Base-by-base conservation (phyloP, 345 rosid species). In the Rhodomyrtus tomentosa region DNA sequence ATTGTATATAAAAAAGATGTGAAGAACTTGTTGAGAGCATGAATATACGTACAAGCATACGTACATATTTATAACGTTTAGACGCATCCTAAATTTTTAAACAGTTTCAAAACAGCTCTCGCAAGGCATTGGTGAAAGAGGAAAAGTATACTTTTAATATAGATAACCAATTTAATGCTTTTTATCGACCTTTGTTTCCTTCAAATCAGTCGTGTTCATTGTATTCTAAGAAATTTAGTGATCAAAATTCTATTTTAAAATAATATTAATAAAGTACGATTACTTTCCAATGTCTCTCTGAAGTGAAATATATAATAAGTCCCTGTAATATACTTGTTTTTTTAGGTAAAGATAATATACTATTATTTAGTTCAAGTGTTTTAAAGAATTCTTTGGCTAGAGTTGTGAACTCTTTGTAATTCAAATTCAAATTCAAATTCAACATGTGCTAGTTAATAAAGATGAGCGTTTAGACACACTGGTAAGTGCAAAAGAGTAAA, bases 371-470 rank as follows among this genome's bases (percentile, higher is more conserved):
- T 14, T 58, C 38, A 58, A 58, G 72, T 27, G 15, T 58, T 58
- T 27, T 55, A 8, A 52, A 2, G 88, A 90, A 88, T 84, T 92
- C 36, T 1, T 12, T 14, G 38, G 36, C 14, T 27, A 58, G 27
- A 27, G 36, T 58, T 13, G 20, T 27, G 20, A 58, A 13, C 72
- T 58, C 8, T 58, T 27, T 58, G 27, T 58, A 7, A 27, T 3
- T 56, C 6, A 13, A 3, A 58, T 27, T n/a, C n/a, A n/a, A n/a
- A n/a, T n/a, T 13, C 3, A 13, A 27, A 58, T 14, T 58, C 27
- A 58, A 27, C 18, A 58, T 6, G 3, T 27, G 18, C 25, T 58
- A 27, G 12, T 5, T 0, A 58, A 5, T 10, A 27, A 58, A 13
- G 4, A 56, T n/a, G 6, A 20, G 36, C 6, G 20, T 53, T 21